These are phyloP conservation scores for Pyrenophora seminiperda DNA, from an alignment of 2,329 filamentous ascomycete species.

Conservation along the genomic window DNA sequence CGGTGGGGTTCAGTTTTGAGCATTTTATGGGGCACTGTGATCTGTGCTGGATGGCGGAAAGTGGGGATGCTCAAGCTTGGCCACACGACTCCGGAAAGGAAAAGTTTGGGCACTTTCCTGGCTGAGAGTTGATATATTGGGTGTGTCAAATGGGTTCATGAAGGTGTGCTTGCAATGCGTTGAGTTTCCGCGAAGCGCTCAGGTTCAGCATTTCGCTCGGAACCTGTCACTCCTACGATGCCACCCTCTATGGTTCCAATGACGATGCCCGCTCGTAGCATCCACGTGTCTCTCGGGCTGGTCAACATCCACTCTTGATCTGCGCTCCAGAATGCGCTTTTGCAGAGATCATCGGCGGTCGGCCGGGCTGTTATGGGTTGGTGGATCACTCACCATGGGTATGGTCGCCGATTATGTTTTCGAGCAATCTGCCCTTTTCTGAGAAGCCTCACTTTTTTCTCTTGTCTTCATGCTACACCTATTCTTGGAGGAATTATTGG, in stretches of 20 bases:
- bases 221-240: no score
- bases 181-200: no score
- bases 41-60: no score
- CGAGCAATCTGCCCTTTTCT: constrained; percentile 70
- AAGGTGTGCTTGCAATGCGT: no score
- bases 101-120: no score
- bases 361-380: constrained; percentile 57
- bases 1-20: no score
- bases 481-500: constrained; percentile 69
- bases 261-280: constrained; percentile 73
- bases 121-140: no score
- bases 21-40: no score
- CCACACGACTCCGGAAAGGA: no score
- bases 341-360: constrained; percentile 68
- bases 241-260: constrained; percentile 85
- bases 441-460: constrained; percentile 62
- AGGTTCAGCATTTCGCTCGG: constrained; percentile 73
- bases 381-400: constrained; percentile 66
- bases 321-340: constrained; percentile 66
- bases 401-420: constrained; percentile 69
- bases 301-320: constrained; percentile 49
- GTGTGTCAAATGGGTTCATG: no score
- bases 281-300: constrained; percentile 76
- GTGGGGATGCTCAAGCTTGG: no score
- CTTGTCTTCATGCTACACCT: constrained; percentile 68